Evolutionary conservation across 306 rosid species (phyloP), one percentile per base, ranked within the genome.

Genomic region (Lotus japonicus): DNA sequence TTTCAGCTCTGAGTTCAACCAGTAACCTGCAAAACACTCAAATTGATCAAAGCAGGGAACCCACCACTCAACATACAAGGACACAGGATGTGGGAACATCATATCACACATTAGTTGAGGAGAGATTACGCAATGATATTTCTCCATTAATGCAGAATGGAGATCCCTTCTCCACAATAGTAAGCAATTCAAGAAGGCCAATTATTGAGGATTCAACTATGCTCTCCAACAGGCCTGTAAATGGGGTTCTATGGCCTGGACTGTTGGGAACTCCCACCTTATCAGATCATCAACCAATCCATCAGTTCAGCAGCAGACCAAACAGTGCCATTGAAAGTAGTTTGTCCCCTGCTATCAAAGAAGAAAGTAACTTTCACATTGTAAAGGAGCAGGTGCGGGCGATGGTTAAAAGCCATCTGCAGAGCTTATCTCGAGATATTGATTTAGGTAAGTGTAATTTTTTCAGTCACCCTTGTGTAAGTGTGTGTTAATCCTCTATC

Each of bases 341-440:
- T 67, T 19, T 74, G 48, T 19, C 79, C 57, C 75, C 71, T 52
- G 49, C 64, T 17, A 62, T 42, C 63, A 66, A 48, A 70, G 95
- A 82, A 50, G 90, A 77, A 35, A 64, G 65, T 13, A 80, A 85
- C 59, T 79, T 82, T 63, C 65, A 68, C 52, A 64, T 21, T 38
- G 96, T 79, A n/a, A 88, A 77, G 81, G 96, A 86, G 68, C 90
- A 85, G 71, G 53, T 95, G 75, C 81, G 79, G 60, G 79, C 74
- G 1, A 69, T 79, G 82, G 89, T 90, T 63, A 83, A 76, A 84
- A 73, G 58, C 64, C 97, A 86, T 83, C 73, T 90, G 79, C 67
- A 78, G 74, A 79, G 72, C 55, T 62, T 94, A 83, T 76, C 95
- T 31, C 80, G 58, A 51, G 81, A 79, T 62, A 35, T 55, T 33